phyloP scores from a whole-genome alignment of 306 rosid genomes.

The Delonix regia region DNA sequence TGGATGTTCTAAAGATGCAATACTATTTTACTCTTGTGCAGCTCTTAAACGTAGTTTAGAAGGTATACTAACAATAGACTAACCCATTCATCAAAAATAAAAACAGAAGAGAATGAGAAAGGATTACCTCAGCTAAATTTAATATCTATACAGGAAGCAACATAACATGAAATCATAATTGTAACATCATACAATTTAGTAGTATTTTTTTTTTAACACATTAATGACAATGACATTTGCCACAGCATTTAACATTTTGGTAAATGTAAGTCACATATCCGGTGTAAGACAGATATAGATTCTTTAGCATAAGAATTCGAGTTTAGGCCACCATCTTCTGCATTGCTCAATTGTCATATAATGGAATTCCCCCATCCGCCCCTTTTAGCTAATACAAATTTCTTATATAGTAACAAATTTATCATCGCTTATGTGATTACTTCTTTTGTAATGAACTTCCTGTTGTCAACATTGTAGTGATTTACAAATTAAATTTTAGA shows the following conservation, averaged over 20 bases:
- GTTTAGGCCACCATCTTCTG: slow-evolving; percentile 9
- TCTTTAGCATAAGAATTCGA: neutral
- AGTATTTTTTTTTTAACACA: neutral
- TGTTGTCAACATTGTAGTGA: neutral
- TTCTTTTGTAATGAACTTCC: neutral
- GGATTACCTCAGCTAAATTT: neutral
- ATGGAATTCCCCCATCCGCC: neutral
- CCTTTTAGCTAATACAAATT: slow-evolving; percentile 5
- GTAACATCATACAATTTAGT: neutral
- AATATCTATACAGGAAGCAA: neutral
- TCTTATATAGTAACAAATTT: neutral
- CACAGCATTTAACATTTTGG: neutral
- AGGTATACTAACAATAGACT: neutral
- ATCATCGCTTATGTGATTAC: neutral
- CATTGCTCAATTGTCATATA: slow-evolving; percentile 7
- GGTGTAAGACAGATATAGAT: neutral
- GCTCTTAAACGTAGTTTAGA: slow-evolving; percentile 7
- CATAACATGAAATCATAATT: neutral
- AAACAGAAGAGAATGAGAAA: slow-evolving; percentile 2
- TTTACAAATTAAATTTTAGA: neutral
- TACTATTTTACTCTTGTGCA: neutral
- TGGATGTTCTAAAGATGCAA: slow-evolving; percentile 17
- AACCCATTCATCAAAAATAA: neutral
- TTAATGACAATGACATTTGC: neutral
- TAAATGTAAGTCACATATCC: neutral